A percentile compares a stretch with the other conserved stretches of the same genome.
These are phyloP conservation scores for Actinomortierella wolfii DNA, from an alignment of 371 early-diverging fungal species.

Conservation along the genomic window DNA sequence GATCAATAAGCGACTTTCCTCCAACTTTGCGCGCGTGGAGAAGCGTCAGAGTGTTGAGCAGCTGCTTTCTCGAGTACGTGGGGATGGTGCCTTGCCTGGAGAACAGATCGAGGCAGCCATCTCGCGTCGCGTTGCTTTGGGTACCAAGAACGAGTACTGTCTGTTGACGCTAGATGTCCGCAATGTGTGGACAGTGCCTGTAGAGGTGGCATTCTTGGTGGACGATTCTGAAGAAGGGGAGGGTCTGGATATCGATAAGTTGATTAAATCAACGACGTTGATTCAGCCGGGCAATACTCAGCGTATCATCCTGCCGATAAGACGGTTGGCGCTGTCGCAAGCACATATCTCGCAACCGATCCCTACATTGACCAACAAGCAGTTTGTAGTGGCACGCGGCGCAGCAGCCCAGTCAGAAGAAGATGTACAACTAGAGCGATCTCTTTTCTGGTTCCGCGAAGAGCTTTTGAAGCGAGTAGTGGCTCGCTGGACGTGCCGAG, in stretches of 20 bases:
- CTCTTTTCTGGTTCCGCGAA: slow-evolving; percentile 83
- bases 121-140: slow-evolving; percentile 29
- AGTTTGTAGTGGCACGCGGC: slow-evolving; percentile 74
- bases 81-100: slow-evolving; percentile 33
- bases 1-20: slow-evolving; percentile 36
- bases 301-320: slow-evolving; percentile 72
- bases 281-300: slow-evolving; percentile 59
- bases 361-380: slow-evolving; percentile 76
- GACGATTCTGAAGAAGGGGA: slow-evolving; percentile 55
- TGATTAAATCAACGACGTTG: slow-evolving; percentile 51
- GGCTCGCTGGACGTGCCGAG: slow-evolving; percentile 58
- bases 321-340: slow-evolving; percentile 61
- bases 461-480: slow-evolving; percentile 61
- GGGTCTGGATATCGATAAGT: slow-evolving; percentile 28
- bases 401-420: slow-evolving; percentile 50
- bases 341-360: slow-evolving; percentile 58
- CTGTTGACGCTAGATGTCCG: slow-evolving; percentile 79
- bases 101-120: slow-evolving; percentile 43
- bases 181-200: slow-evolving; percentile 74
- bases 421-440: slow-evolving; percentile 60
- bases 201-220: slow-evolving; percentile 69
- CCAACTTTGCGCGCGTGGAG: slow-evolving; percentile 39
- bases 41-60: slow-evolving; percentile 43
- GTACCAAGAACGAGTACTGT: slow-evolving; percentile 64
- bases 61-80: slow-evolving; percentile 33